A percentile compares a stretch with the other conserved stretches of the same genome.
Conservation (phyloP, 2,329 filamentous ascomycete genomes). For the Talaromyces sp. region DNA sequence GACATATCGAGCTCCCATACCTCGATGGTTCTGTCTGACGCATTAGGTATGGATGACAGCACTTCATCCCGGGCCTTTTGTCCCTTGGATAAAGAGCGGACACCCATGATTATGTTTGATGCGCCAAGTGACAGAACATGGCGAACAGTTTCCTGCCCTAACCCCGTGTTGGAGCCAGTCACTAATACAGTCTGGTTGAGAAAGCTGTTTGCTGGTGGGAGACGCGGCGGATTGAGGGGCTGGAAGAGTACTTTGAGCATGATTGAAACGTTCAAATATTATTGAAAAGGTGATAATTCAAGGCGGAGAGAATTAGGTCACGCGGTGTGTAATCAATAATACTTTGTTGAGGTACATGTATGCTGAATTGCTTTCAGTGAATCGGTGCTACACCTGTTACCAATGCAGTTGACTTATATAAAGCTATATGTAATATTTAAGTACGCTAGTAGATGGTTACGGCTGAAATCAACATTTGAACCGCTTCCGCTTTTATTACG, state of each 20-base stretch:
- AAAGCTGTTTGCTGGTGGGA: slow-evolving; percentile 1
- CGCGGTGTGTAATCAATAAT: no score
- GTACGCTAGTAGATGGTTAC: no score
- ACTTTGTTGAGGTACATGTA: neutral
- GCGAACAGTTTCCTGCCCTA: slow-evolving; percentile 5
- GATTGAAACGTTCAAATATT: neutral
- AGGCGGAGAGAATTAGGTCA: neutral
- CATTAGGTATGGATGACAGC: slow-evolving; percentile 17
- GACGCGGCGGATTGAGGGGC: slow-evolving; percentile 1
- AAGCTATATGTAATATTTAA: no score
- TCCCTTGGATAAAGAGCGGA: slow-evolving; percentile 38
- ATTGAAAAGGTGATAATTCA: neutral
- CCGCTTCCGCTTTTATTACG: no score
- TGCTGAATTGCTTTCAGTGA: neutral
- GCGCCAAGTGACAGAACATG: slow-evolving; percentile 9
- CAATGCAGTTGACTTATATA: no score
- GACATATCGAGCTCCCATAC: slow-evolving; percentile 43
- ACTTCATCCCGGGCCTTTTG: slow-evolving; percentile 38
- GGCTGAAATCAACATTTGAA: no score
- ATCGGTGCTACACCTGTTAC: neutral
- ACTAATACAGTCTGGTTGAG: slow-evolving; percentile 9
- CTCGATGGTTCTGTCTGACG: slow-evolving; percentile 21
- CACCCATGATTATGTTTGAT: slow-evolving; percentile 25
- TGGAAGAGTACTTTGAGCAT: slow-evolving; percentile 7
- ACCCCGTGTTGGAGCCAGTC: slow-evolving; percentile 11